A percentile compares a stretch with the other conserved stretches of the same genome.
phyloP scores from a whole-genome alignment of 2,329 filamentous ascomycete species.

The Rhynchosporium agropyri region DNA sequence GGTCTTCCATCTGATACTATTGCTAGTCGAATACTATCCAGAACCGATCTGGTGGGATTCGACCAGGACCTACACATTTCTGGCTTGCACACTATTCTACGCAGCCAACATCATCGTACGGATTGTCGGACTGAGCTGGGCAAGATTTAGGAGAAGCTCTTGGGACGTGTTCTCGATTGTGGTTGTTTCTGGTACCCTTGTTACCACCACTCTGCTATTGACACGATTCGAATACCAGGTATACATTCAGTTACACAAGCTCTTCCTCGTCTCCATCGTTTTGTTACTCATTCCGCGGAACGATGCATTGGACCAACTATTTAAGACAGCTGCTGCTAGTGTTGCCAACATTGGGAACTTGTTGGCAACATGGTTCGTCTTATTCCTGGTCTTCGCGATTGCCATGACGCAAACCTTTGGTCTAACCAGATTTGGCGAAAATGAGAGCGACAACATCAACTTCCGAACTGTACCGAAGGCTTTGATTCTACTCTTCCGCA shows the following conservation, averaged over 20 bases:
- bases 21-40: constrained; percentile 83
- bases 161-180: constrained; percentile 93
- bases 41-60: constrained; percentile 72
- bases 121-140: constrained; percentile 87
- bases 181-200: constrained; percentile 76
- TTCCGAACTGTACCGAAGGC: constrained; percentile 94
- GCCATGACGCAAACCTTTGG: constrained; percentile 96
- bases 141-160: constrained; percentile 85
- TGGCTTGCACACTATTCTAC: constrained; percentile 80
- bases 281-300: constrained; percentile 93
- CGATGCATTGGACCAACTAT: constrained; percentile 94
- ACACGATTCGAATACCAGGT: constrained; percentile 58
- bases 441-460: constrained; percentile 80
- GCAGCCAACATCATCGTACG: constrained; percentile 81
- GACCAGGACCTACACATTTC: constrained; percentile 74
- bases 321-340: constrained; percentile 97
- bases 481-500: constrained; percentile 88
- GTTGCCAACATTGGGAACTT: constrained; percentile 88
- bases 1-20: constrained; percentile 78
- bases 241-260: constrained; percentile 85
- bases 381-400: constrained; percentile 96
- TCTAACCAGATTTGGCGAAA: constrained; percentile 79
- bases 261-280: constrained; percentile 88
- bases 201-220: constrained; percentile 78
- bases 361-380: constrained; percentile 93